Evolutionary conservation across 202 grass and related monocot species (phyloP), one percentile per base, ranked within the genome.

Genomic region (Musa balbisiana): DNA sequence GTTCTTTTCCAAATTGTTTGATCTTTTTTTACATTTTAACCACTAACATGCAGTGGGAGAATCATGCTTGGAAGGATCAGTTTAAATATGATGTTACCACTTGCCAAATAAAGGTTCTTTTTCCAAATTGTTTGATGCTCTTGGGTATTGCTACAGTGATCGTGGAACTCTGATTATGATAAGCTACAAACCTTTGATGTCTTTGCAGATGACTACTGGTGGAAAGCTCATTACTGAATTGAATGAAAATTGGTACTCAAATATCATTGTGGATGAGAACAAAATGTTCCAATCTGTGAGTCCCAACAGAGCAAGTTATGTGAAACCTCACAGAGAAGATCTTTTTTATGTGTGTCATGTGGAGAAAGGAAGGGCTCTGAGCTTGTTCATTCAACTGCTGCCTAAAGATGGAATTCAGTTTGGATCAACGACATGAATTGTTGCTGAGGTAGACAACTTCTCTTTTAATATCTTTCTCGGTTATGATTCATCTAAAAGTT

Each of bases 41-140:
- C 78, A 73, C 77, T 59, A 70, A 78, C 49, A 12, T n/a, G 51
- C 59, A 92, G 90, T 92, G 90, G 90, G 87, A 92, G 74, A 76
- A 81, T 79, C 76, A 55, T 71, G 22, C 87, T 20, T 78, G 13
- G 70, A 83, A 83, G 71, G 84, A 82, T 53, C 77, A 71, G 29
- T 54, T 92, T 69, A 83, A 69, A 63, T 92, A 83, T 77, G 90
- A 89, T 81, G 84, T 89, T 69, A 92, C 87, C 52, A 27, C 82
- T 68, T 89, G 90, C 33, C 11, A 89, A 79, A 75, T 85, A 53
- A 92, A 92, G 90, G 90, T 92, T 26, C 29, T 43, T 60, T 79
- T 71, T 59, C 53, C 54, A 22, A 20, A 15, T 43, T 50, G 9
- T 60, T 16, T 27, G 21, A 72, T 60, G 9, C 24, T 23, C 11